A percentile compares a stretch with the other conserved stretches of the same genome.
These are phyloP conservation scores for Penicillium goetzii DNA, from an alignment of 495 filamentous ascomycete species.

Conservation along the genomic window DNA sequence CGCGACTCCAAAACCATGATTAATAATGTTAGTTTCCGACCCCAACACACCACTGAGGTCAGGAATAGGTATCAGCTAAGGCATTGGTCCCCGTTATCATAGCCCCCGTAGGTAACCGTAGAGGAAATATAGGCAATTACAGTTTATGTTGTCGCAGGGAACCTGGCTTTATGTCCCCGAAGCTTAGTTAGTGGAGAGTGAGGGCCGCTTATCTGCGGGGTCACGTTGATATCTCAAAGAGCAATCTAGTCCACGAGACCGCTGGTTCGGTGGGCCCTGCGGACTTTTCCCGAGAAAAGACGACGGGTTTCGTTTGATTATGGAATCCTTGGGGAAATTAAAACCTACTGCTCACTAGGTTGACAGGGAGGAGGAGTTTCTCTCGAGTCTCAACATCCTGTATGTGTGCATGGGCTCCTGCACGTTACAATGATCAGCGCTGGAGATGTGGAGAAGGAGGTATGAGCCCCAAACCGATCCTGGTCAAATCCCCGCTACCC, in stretches of 20 bases:
- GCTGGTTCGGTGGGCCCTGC: neutral
- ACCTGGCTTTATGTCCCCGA: neutral
- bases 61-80: neutral
- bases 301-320: neutral
- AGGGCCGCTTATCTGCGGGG: neutral
- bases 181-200: neutral
- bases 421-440: slow-evolving; percentile 11
- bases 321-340: neutral
- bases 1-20: neutral
- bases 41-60: neutral
- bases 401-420: neutral
- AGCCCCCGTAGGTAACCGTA: neutral
- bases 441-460: slow-evolving; percentile 45
- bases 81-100: neutral
- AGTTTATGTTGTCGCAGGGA: neutral
- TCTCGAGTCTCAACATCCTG: neutral
- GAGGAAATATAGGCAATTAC: neutral
- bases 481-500: slow-evolving; percentile 11
- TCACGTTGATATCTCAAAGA: neutral
- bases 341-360: neutral
- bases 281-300: neutral
- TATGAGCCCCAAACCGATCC: slow-evolving; percentile 22
- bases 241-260: neutral
- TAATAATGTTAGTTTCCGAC: neutral
- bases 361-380: neutral